Evolutionary conservation across 2,329 filamentous ascomycete species (phyloP), one percentile per base, ranked within the genome.

Genomic region (Colletotrichum aenigma): DNA sequence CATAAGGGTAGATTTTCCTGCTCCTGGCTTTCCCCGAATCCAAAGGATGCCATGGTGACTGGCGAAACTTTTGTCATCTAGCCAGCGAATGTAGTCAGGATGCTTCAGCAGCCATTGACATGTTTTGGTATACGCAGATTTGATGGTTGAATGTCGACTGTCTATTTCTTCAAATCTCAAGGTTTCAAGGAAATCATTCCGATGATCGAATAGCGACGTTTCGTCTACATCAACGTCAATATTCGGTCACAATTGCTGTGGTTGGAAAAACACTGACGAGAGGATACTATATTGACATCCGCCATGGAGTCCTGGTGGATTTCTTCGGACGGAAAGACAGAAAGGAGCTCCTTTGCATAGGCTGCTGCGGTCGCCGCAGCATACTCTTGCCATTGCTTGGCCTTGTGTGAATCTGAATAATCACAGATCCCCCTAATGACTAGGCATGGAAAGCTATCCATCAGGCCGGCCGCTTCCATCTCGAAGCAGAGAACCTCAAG

Each of bases 331-430:
- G 48, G 18, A 4, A 52, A 36, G 6, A 16, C 15, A 4, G 15
- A 60, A 21, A 73, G 52, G 1, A 75, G 62, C 15, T 75, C 69
- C 32, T 28, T 71, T 2, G 78, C 75, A 58, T 78, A 81, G 5
- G 80, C 83, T 4, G 82, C 84, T 8, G 80, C 84, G 6, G 76
- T 80, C 5, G 74, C 79, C 4, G 80, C 83, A 0, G 85, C 84
- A 69, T 85, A 85, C 0, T 32, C 21, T 24, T 85, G 82, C 85
- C 83, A 86, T 4, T 26, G 24, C 9, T 86, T 81, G 56, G 79
- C 81, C 73, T 86, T 86, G 70, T 86, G 84, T 0, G 79, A 80
- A 66, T 87, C 85, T 3, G 83, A 78, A 65, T 86, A 86, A 52
- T 85, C 82, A 32, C 81, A 86, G 1, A 86, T 83, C 0, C 84